Base-by-base conservation (phyloP, 148 eudicot species). In the Vaccinium corymbosum region DNA sequence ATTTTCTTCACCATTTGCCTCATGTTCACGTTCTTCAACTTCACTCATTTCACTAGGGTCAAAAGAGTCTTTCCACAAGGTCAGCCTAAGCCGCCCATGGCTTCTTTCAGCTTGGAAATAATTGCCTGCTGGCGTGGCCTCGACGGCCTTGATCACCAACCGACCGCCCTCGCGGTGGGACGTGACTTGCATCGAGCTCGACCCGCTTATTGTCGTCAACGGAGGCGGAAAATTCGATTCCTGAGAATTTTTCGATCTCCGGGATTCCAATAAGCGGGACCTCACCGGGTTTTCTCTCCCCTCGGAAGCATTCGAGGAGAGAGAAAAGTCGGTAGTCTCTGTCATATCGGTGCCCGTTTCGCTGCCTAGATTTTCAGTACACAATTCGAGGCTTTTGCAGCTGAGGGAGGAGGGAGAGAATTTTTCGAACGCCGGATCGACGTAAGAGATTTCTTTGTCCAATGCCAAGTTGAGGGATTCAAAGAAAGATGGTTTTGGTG, bases 101-200 rank as follows among this genome's bases (percentile, higher is more conserved):
- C 91, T 89, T 87, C 98, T 82, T 84, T 91, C 92, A 2, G 93
- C 93, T 74, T 85, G 89, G 32, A 95, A 79, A 85, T 55, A 87
- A 55, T 89, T 42, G 4, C 27, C 81, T 19, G n/a, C 81, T 4
- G 84, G 56, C 10, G 94, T 89, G 46, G 90, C 49, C 57, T 94
- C 91, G 0, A 90, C 87, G 4, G 93, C 98, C 42, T 87, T 61
- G 52, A 95, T 94, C n/a, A 95, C 88, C 82, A 95, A 86, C 19
- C 98, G 88, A 1, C 98, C 98, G 11, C 86, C 86, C 74, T 91
- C 94, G 0, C 94, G 81, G 66, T 84, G 85, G 1, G 90, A 86
- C 70, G 84, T 80, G 19, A 92, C 84, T 27, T 87, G 91, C 32
- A 95, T 64, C 0, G 88, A 71, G 22, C 82, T 89, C 4, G 89